Percentiles rank a stretch among this genome's conserved stretches.
Conservation (phyloP, 148 eudicot genomes). For the Silene uniflora region DNA sequence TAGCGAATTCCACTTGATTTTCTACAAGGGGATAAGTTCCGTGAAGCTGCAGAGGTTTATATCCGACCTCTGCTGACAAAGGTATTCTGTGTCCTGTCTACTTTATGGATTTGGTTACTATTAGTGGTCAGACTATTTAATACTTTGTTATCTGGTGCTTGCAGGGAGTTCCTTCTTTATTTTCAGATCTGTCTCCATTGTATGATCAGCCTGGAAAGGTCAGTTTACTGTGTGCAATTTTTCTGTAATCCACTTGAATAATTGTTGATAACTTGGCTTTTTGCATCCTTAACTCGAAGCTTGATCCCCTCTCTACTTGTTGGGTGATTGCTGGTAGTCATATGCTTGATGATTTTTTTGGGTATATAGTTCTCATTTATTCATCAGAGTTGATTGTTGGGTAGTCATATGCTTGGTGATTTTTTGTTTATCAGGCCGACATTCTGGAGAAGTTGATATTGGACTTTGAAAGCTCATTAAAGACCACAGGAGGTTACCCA, state of each 20-base stretch:
- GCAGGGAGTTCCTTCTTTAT: conserved; percentile 96
- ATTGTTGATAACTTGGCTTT: background rate
- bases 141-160: conserved; percentile 26
- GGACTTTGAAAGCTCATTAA: conserved; percentile 66
- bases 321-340: background rate
- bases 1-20: conserved; percentile 98
- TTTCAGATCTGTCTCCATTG: conserved; percentile 93
- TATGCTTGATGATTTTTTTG: background rate
- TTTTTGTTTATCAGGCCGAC: conserved; percentile 59
- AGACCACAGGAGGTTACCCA: conserved; percentile 70
- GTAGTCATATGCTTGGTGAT: background rate
- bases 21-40: conserved; percentile 73
- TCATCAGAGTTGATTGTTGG: no score
- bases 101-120: conserved; percentile 9
- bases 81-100: conserved; percentile 38
- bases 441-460: conserved; percentile 67
- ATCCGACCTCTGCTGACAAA: conserved; percentile 80
- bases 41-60: conserved; percentile 72
- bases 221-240: conserved; percentile 10
- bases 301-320: background rate
- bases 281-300: background rate
- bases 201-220: conserved; percentile 98
- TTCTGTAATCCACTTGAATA: background rate
- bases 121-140: conserved; percentile 11
- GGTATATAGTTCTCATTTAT: no score